These are phyloP conservation scores for Blastobotrys chiropterorum DNA, from an alignment of 805 yeast genomes.

Conservation along the genomic window DNA sequence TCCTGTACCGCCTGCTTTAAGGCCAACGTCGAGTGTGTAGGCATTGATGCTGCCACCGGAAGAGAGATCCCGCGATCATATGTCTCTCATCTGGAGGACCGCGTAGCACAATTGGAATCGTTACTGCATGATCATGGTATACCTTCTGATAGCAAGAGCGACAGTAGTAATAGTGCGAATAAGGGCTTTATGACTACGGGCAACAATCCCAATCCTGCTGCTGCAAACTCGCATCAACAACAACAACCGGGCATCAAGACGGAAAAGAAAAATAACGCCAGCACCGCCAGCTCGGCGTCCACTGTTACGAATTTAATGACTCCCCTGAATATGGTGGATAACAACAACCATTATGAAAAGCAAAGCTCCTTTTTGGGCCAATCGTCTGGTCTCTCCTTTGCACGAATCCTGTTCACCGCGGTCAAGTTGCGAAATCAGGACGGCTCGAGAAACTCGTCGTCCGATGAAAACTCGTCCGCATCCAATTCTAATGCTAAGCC, in stretches of 20 bases:
- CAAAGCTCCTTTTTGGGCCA: conserved; percentile 28
- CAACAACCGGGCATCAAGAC: neutral
- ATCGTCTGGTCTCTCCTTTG: conserved; percentile 58
- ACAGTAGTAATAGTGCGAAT: neutral
- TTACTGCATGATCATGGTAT: conserved; percentile 40
- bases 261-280: neutral
- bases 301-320: conserved; percentile 24
- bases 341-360: conserved; percentile 17
- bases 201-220: neutral
- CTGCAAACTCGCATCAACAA: neutral
- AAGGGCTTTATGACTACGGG: neutral
- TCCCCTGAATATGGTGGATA: conserved; percentile 25
- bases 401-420: conserved; percentile 71
- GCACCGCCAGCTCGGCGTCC: conserved; percentile 3
- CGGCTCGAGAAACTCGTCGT: conserved; percentile 1
- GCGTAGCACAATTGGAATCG: conserved; percentile 50
- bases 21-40: conserved; percentile 69
- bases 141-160: conserved; percentile 1
- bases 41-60: conserved; percentile 84
- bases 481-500: conserved; percentile 4
- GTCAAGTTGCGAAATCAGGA: conserved; percentile 40
- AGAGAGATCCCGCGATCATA: conserved; percentile 73
- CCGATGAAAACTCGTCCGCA: neutral
- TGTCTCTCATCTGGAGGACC: conserved; percentile 62
- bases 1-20: conserved; percentile 56